These are phyloP conservation scores for Triglochin maritima DNA, from an alignment of 106 monocot genomes.

Conservation along the genomic window DNA sequence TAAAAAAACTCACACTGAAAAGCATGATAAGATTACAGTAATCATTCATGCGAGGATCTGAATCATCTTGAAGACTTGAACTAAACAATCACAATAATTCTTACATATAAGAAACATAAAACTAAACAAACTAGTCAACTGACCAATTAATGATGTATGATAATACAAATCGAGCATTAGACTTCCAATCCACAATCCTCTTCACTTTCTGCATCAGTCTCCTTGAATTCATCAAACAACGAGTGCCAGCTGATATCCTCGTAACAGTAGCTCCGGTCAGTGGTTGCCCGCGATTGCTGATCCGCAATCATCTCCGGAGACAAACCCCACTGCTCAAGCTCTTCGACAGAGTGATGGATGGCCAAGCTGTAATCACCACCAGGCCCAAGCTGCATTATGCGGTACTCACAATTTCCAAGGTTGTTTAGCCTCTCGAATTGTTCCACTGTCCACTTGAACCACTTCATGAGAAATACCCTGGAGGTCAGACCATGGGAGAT, in stretches of 20 bases:
- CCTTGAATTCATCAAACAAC: constrained; percentile 38
- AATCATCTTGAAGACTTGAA: too few relatives aligned
- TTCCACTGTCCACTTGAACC: constrained; percentile 99
- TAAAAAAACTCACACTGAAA: too few relatives aligned
- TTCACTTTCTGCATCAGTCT: neutral
- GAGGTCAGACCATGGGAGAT: constrained; percentile 80
- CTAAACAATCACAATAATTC: too few relatives aligned
- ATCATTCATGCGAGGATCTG: too few relatives aligned
- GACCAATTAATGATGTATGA: neutral
- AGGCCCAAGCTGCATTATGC: constrained; percentile 85
- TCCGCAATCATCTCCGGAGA: constrained; percentile 83
- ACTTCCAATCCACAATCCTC: neutral
- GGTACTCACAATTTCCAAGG: constrained; percentile 68
- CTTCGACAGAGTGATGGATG: constrained; percentile 57
- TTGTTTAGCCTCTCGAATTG: constrained; percentile 89
- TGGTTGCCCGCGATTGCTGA: constrained; percentile 64
- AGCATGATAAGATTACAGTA: too few relatives aligned
- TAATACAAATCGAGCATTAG: neutral
- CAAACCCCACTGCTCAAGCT: constrained; percentile 77
- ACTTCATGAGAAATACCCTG: constrained; percentile 95
- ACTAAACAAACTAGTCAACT: too few relatives aligned
- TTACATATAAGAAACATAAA: too few relatives aligned
- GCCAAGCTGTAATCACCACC: constrained; percentile 81
- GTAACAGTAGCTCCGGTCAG: constrained; percentile 28
- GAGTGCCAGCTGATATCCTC: constrained; percentile 38